These are phyloP conservation scores for Fonsecaea erecta DNA, from an alignment of 2,329 filamentous ascomycete species.

Conservation along the genomic window DNA sequence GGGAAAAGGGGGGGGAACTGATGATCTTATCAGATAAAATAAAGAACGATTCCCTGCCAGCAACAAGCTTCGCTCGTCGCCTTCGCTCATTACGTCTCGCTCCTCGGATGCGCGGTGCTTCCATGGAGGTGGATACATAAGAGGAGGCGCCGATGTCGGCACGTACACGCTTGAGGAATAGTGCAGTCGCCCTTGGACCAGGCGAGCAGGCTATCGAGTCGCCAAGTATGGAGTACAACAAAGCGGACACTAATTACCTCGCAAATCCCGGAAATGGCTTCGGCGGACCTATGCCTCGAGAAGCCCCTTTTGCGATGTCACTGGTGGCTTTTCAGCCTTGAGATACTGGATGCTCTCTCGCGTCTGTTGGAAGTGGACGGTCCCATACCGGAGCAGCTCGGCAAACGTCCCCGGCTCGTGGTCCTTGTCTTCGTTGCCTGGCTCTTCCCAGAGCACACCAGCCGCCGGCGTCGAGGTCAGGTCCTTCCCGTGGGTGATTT, in stretches of 20 bases:
- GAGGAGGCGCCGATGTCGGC: constrained; percentile 10
- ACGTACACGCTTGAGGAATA: neutral
- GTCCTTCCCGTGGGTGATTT: constrained; percentile 41
- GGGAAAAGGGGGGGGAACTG: constrained; percentile 9
- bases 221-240: neutral
- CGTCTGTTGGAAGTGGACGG: constrained; percentile 41
- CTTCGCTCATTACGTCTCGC: too few species aligned
- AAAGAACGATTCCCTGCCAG: neutral
- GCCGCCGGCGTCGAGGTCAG: constrained; percentile 35
- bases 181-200: too few species aligned
- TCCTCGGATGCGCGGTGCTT: constrained; percentile 5
- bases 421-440: constrained; percentile 38
- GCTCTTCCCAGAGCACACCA: constrained; percentile 40
- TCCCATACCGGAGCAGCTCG: constrained; percentile 41
- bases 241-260: neutral
- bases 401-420: constrained; percentile 41
- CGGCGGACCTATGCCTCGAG: constrained; percentile 31
- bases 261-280: neutral
- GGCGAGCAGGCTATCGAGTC: neutral
- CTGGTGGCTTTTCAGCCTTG: constrained; percentile 25
- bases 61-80: too few species aligned
- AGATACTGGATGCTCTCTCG: constrained; percentile 29
- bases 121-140: neutral
- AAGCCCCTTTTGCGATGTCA: constrained; percentile 35
- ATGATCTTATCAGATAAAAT: constrained; percentile 32